Base-by-base conservation (phyloP, 1,284 basidiomycete species). In the Cryptococcus sp. region DNA sequence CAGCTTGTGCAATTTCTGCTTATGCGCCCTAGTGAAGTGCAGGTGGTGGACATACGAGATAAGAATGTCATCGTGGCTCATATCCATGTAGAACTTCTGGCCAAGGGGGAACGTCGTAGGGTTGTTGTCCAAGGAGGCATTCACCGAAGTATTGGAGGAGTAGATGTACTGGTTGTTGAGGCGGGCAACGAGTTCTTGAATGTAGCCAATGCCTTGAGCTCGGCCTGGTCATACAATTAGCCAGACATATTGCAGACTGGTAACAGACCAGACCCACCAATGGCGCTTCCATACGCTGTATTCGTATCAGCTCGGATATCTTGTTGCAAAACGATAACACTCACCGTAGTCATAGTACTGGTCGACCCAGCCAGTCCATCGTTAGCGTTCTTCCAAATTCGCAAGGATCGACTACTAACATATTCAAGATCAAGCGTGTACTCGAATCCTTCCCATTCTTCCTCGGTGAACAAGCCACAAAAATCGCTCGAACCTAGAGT, bases 231-330 rank as follows among this genome's bases (percentile, higher is more conserved):
- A 10, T 35, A 35, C 30, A 10, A 35, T 35, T 35, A 35, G 30
- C 30, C 30, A 35, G 13, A 10, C 30, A 35, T 5, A 35, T 13
- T 35, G 13, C 30, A 35, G 10, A 35, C 7, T 13, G 4, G 30
- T 8, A 13, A 35, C 30, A 35, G 30, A 13, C 30, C 30, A 35
- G 5, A 35, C 30, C 13, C 7, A 35, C 52, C 54, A 30, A 55
- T 50, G 47, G 54, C 54, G 47, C 30, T 49, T 15, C 54, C 54
- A 17, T 40, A 55, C 3, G 47, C 54, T 45, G 15, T 45, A n/a
- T 59, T 78, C 78, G 73, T 71, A 79, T 72, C 78, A 79, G 58
- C 67, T 68, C 30, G 79, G 64, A 8, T n/a, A 7, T 6, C 8
- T 19, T 6, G 2, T 8, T 45, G n/a, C 42, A 45, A 4, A 45